Conservation (phyloP, 164 flowering plant genomes). For the Chloranthus sessilifolius region DNA sequence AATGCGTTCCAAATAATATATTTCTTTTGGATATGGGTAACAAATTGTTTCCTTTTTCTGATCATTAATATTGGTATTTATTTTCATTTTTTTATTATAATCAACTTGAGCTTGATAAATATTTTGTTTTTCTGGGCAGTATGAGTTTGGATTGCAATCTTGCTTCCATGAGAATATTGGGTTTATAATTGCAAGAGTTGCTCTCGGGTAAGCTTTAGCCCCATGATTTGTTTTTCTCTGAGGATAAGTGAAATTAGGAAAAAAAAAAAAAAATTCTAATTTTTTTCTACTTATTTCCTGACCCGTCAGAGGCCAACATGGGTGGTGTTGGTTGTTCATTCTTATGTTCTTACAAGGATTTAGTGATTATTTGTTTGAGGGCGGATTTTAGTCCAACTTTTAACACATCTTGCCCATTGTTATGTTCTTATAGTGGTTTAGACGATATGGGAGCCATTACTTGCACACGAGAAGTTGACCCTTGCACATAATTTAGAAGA, state of each 20-base stretch:
- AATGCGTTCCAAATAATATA: slow-evolving; percentile 91
- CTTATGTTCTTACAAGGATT: too few relatives aligned
- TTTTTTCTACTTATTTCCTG: too few relatives aligned
- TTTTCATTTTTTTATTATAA: not conserved
- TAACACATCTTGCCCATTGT: too few relatives aligned
- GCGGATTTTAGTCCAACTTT: too few relatives aligned
- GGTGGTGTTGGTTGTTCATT: too few relatives aligned
- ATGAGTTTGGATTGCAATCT: slow-evolving; percentile 51
- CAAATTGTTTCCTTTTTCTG: not conserved
- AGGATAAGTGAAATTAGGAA: not conserved
- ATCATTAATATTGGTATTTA: not conserved
- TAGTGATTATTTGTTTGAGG: too few relatives aligned
- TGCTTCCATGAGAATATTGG: slow-evolving; percentile 39
- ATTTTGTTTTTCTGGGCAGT: slow-evolving; percentile 30
- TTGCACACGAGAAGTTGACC: too few relatives aligned
- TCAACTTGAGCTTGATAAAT: not conserved
- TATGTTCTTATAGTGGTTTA: too few relatives aligned
- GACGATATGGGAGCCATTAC: too few relatives aligned
- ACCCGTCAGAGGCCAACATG: not conserved
- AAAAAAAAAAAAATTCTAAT: too few relatives aligned
- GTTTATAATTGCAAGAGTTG: slow-evolving; percentile 45
- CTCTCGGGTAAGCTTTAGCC: slow-evolving; percentile 55
- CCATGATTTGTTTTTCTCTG: slow-evolving; percentile 2
- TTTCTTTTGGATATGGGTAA: slow-evolving; percentile 97
- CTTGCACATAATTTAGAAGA: too few relatives aligned